Evolutionary conservation across 176 grass and related monocot genomes (phyloP).

Genomic region (Oryza brachyantha): DNA sequence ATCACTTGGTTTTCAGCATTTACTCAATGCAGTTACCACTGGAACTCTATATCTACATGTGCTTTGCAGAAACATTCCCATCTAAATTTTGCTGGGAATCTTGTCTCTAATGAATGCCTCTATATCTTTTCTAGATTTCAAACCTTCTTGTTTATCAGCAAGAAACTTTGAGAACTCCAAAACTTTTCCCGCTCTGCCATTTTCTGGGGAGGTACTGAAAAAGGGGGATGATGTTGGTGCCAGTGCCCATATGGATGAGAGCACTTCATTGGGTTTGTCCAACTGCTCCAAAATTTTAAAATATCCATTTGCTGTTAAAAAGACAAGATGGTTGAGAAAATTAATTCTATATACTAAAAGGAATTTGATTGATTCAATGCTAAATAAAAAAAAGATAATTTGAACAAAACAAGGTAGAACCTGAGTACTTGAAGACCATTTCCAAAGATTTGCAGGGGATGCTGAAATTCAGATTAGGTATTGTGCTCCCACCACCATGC

Average conservation of each 20-base stretch:
- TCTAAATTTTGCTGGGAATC: slow-evolving; percentile 70
- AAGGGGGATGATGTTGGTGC: slow-evolving; percentile 39
- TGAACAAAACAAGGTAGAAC: slow-evolving; percentile 31
- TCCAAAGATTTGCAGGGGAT: slow-evolving; percentile 77
- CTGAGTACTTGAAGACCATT: slow-evolving; percentile 69
- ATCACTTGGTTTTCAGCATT: background rate
- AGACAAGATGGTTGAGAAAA: slow-evolving; percentile 7
- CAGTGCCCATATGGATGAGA: slow-evolving; percentile 76
- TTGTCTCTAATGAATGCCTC: slow-evolving; percentile 44
- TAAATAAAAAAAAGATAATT: slow-evolving; percentile 9
- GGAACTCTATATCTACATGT: background rate
- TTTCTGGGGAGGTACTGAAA: slow-evolving; percentile 19
- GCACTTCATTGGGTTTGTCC: slow-evolving; percentile 68
- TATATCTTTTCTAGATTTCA: slow-evolving; percentile 40
- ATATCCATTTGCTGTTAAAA: slow-evolving; percentile 47
- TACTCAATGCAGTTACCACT: background rate
- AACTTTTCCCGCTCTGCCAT: slow-evolving; percentile 29
- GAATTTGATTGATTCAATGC: background rate
- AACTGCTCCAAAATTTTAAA: slow-evolving; percentile 50
- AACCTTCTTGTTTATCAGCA: slow-evolving; percentile 41
- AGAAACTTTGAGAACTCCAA: slow-evolving; percentile 77
- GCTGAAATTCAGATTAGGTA: slow-evolving; percentile 92
- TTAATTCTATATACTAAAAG: slow-evolving; percentile 7
- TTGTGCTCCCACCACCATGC: slow-evolving; percentile 83
- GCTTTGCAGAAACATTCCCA: background rate